Evolutionary conservation across 164 flowering plant species (phyloP), one percentile per base, ranked within the genome.

Genomic region (Sextonia rubra): DNA sequence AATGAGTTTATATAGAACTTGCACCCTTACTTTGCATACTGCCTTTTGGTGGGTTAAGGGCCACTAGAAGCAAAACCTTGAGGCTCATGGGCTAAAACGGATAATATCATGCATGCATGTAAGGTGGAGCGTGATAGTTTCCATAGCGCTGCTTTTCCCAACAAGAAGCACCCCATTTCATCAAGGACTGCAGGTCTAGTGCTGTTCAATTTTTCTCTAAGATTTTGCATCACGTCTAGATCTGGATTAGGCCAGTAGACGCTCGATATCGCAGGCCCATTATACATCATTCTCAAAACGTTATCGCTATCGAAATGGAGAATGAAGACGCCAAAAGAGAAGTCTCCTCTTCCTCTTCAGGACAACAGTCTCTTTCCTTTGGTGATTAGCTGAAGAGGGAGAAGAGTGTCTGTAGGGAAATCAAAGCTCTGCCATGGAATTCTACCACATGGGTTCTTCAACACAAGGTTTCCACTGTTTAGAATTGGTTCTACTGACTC

Each of bases 231-330:
- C 44, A 62, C 22, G 12, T 15, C 23, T 25, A 44, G 2, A 60
- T 71, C 77, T 48, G 74, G 74, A 66, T 78, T 49, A 5, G 77
- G 77, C 80, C 80, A 78, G 48, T 74, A 74, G 14, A 70, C 2
- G 68, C 77, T 77, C 6, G 79, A 64, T 27, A 47, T 69, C 64
- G 73, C 76, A 3, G 79, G 79, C n/a, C 79, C 79, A 63, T 69
- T 76, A 49, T 77, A 77, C 64, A 64, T n/a, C 22, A 77, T 20
- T 49, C 66, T 73, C 69, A 77, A 22, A 25, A 64, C 52, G 26
- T 73, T 77, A 22, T 77, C 76, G 37, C 26, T 63, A 14, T 77
- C 66, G 14, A 69, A 73, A 56, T 61, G 65, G 32, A 73, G 63
- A 27, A 49, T 70, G 58, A 12, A 74, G 18, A 47, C 74, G 4